phyloP scores from a whole-genome alignment of 306 rosid species.

The Alnus rubra region DNA sequence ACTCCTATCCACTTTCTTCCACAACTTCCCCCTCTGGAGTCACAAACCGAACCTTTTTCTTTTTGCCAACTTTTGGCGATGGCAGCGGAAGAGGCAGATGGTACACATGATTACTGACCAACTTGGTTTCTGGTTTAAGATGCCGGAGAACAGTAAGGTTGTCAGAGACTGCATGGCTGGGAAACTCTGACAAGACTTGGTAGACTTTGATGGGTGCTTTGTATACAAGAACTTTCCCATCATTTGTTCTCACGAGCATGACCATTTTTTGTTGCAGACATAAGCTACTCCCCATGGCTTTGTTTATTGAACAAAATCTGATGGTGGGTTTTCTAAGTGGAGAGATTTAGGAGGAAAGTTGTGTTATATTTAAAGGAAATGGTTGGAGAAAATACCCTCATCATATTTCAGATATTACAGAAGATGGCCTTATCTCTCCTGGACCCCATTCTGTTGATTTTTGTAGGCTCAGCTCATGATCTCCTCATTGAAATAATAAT shows the following conservation, averaged over 20 bases:
- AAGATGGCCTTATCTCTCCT: constrained; percentile 23
- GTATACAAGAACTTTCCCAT: constrained; percentile 73
- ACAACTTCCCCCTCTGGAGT: constrained; percentile 50
- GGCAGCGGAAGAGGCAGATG: constrained; percentile 48
- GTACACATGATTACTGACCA: constrained; percentile 55
- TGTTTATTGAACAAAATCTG: constrained; percentile 1
- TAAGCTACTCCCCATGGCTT: constrained; percentile 79
- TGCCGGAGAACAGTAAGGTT: constrained; percentile 39
- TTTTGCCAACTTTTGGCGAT: constrained; percentile 37
- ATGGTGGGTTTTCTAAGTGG: constrained; percentile 23
- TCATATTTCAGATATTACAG: constrained; percentile 39
- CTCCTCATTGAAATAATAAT: neutral
- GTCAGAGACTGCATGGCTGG: constrained; percentile 69
- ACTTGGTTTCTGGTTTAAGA: constrained; percentile 55
- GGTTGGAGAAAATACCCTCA: constrained; percentile 35
- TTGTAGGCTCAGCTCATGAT: constrained; percentile 9
- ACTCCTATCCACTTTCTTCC: constrained; percentile 27
- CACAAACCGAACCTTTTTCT: constrained; percentile 72
- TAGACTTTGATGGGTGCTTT: constrained; percentile 55
- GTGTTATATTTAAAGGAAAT: constrained; percentile 42
- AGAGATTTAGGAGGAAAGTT: constrained; percentile 2
- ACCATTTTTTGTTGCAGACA: constrained; percentile 48
- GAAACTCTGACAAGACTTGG: constrained; percentile 56
- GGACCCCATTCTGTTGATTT: constrained; percentile 23
- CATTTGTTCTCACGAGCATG: constrained; percentile 65